Conservation (phyloP, 805 yeast species). For the Ogataea paraovalis region DNA sequence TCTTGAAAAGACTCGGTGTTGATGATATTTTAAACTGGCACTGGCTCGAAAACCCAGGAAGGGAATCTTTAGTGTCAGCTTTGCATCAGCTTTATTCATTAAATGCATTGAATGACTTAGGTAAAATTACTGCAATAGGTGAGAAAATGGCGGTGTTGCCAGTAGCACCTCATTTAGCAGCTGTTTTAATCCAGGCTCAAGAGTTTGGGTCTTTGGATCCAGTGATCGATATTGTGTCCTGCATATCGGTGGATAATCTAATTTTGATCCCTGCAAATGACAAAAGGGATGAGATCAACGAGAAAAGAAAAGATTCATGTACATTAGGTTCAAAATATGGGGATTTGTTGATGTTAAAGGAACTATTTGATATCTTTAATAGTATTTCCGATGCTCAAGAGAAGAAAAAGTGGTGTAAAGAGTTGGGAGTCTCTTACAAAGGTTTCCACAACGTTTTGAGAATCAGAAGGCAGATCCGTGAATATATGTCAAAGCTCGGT, state of each 20-base stretch:
- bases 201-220: conserved; percentile 48
- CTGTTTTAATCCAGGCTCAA: conserved; percentile 72
- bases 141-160: conserved; percentile 84
- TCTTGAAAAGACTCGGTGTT: conserved; percentile 79
- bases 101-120: conserved; percentile 73
- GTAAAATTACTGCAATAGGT: conserved; percentile 78
- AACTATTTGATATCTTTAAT: conserved; percentile 57
- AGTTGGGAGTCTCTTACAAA: conserved; percentile 67
- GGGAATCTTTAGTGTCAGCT: conserved; percentile 70
- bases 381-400: conserved; percentile 48
- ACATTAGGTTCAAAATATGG: conserved; percentile 73
- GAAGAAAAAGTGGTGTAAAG: conserved; percentile 77
- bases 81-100: conserved; percentile 72
- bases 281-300: conserved; percentile 78
- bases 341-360: conserved; percentile 79
- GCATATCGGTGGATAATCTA: conserved; percentile 89
- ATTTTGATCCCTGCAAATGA: conserved; percentile 77
- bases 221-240: conserved; percentile 86
- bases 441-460: conserved; percentile 76
- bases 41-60: conserved; percentile 91
- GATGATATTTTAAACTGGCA: conserved; percentile 82
- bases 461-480: conserved; percentile 70
- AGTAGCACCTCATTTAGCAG: conserved; percentile 86
- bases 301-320: conserved; percentile 63
- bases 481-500: conserved; percentile 55